Percentiles rank a stretch among this genome's conserved stretches.
Conservation (phyloP, 352 stramenopile species). For the Phytopythium delawarense region DNA sequence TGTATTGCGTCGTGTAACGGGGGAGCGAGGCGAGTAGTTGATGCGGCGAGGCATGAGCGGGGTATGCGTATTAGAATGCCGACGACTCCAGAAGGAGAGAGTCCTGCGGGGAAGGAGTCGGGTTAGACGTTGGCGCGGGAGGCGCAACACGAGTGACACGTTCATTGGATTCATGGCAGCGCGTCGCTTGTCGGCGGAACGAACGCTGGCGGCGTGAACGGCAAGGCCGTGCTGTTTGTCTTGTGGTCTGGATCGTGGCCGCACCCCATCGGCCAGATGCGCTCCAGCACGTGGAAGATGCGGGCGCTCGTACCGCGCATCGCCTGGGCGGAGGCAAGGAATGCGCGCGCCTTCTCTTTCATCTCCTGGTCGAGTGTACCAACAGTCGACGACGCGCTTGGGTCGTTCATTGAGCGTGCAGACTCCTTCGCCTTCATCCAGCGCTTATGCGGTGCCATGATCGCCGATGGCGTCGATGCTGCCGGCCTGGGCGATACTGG, state of each 20-base stretch:
- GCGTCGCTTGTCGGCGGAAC: slow-evolving; percentile 4
- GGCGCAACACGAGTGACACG: neutral
- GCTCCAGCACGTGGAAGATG: slow-evolving; percentile 45
- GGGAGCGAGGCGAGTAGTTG: neutral
- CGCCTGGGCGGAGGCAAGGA: slow-evolving; percentile 29
- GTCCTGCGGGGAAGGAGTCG: neutral
- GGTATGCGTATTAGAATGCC: slow-evolving; percentile 1
- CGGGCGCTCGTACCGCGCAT: slow-evolving; percentile 27
- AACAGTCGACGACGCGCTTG: slow-evolving; percentile 13
- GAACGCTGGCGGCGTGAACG: slow-evolving; percentile 30
- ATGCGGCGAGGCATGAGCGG: neutral
- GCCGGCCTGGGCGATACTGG: neutral
- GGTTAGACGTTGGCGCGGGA: neutral
- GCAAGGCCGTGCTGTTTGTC: neutral
- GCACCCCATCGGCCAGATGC: slow-evolving; percentile 18
- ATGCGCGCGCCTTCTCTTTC: slow-evolving; percentile 30
- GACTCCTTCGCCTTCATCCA: slow-evolving; percentile 4
- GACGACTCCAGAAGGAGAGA: neutral
- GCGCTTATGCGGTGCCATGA: neutral
- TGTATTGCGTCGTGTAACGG: slow-evolving; percentile 4
- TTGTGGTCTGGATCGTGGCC: neutral
- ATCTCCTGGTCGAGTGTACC: slow-evolving; percentile 49
- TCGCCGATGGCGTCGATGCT: neutral
- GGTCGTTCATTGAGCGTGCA: neutral
- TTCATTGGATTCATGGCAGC: neutral